Percentiles rank a stretch among this genome's conserved stretches.
These are phyloP conservation scores for Boechera retrofracta DNA, from an alignment of 345 rosid genomes.

Conservation along the genomic window DNA sequence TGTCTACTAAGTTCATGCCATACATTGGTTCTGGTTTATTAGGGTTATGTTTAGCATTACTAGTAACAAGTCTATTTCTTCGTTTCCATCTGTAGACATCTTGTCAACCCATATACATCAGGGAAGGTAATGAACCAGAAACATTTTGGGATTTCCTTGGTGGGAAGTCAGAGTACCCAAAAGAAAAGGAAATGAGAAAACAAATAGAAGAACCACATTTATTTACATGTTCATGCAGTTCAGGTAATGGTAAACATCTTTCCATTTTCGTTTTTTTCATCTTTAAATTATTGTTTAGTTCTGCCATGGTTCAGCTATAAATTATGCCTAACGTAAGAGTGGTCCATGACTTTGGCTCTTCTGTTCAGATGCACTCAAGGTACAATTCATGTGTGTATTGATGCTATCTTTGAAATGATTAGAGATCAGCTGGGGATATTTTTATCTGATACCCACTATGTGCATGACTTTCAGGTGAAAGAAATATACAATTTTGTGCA, in stretches of 20 bases:
- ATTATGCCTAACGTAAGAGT: slow-evolving; percentile 52
- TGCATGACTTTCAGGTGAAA: slow-evolving; percentile 58
- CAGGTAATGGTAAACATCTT: slow-evolving; percentile 59
- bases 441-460: slow-evolving; percentile 13
- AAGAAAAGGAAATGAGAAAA: slow-evolving; percentile 58
- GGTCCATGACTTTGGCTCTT: slow-evolving; percentile 52
- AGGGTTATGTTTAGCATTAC: neutral
- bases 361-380: slow-evolving; percentile 80
- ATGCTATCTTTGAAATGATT: slow-evolving; percentile 21
- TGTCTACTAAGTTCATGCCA: neutral
- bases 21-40: slow-evolving; percentile 7
- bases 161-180: slow-evolving; percentile 77
- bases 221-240: slow-evolving; percentile 49
- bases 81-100: slow-evolving; percentile 59
- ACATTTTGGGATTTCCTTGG: slow-evolving; percentile 82
- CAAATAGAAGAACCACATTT: slow-evolving; percentile 70
- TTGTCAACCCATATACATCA: slow-evolving; percentile 69
- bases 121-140: slow-evolving; percentile 89
- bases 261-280: slow-evolving; percentile 23
- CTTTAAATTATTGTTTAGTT: slow-evolving; percentile 47
- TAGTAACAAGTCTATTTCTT: slow-evolving; percentile 1
- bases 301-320: slow-evolving; percentile 57
- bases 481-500: slow-evolving; percentile 85
- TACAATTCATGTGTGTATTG: slow-evolving; percentile 42
- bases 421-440: neutral